Evolutionary conservation across 129 eudicot genomes (phyloP).

Genomic region (Pseudognaphalium luteoalbum): DNA sequence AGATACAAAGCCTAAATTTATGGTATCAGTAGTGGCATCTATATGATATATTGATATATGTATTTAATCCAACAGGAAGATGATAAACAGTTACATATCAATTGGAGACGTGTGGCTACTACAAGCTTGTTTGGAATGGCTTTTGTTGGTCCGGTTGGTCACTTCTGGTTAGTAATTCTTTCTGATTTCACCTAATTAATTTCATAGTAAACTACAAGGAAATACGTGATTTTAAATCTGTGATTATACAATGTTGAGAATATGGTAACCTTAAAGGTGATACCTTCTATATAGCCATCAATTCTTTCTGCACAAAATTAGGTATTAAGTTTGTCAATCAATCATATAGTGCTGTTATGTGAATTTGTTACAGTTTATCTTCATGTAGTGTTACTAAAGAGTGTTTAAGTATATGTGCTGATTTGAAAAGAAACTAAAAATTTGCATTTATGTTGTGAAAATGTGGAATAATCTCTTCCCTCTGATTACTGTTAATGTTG

Average conservation of each 20-base stretch:
- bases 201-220: not conserved
- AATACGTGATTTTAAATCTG: not conserved
- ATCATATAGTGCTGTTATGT: too few relatives aligned
- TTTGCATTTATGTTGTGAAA: not conserved
- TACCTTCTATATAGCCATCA: not conserved
- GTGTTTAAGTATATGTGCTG: not conserved
- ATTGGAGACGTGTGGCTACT: conserved; percentile 92
- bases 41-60: not conserved
- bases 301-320: not conserved
- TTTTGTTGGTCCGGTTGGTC: conserved; percentile 98
- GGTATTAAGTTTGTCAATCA: not conserved
- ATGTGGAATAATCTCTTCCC: not conserved
- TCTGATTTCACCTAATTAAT: not conserved
- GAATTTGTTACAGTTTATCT: not conserved
- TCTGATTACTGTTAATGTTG: not conserved
- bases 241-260: not conserved
- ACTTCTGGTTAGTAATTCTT: conserved; percentile 70
- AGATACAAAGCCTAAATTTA: not conserved
- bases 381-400: not conserved
- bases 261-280: not conserved
- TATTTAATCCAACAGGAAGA: conserved; percentile 46
- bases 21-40: not conserved
- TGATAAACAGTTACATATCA: conserved; percentile 54
- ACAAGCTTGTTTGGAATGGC: conserved; percentile 88
- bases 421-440: not conserved